Conservation (phyloP, 2,329 filamentous ascomycete species). For the Colletotrichum sp. region DNA sequence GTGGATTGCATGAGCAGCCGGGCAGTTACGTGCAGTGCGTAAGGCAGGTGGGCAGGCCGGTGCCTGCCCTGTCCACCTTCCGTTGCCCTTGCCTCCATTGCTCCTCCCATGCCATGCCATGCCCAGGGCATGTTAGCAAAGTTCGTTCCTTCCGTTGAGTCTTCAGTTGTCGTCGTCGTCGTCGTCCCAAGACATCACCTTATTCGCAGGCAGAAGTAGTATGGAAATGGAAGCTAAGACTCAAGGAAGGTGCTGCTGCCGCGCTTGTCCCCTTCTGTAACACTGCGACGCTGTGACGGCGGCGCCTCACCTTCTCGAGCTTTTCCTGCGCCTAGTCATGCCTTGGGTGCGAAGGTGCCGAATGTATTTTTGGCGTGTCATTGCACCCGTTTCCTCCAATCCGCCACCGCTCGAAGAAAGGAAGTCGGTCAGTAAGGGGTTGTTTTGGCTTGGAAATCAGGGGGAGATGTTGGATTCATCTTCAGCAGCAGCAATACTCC, state of each 20-base stretch:
- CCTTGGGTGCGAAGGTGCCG: background rate
- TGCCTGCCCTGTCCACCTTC: background rate
- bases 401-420: background rate
- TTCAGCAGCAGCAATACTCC: background rate
- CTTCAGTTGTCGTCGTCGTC: background rate
- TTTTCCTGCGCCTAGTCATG: background rate
- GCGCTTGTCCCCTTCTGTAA: constrained; percentile 17
- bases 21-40: background rate
- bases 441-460: background rate
- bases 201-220: background rate
- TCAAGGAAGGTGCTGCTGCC: background rate
- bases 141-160: background rate
- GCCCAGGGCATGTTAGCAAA: background rate
- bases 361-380: constrained; percentile 17
- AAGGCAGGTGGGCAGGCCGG: background rate
- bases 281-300: constrained; percentile 17
- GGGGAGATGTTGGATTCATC: background rate
- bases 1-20: background rate
- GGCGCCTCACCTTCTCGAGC: constrained; percentile 10
- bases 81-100: background rate
- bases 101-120: background rate
- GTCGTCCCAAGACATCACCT: background rate
- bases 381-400: background rate
- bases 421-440: background rate
- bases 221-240: background rate